Conservation (phyloP, 1,284 basidiomycete species). For the Naganishia liquefaciens region DNA sequence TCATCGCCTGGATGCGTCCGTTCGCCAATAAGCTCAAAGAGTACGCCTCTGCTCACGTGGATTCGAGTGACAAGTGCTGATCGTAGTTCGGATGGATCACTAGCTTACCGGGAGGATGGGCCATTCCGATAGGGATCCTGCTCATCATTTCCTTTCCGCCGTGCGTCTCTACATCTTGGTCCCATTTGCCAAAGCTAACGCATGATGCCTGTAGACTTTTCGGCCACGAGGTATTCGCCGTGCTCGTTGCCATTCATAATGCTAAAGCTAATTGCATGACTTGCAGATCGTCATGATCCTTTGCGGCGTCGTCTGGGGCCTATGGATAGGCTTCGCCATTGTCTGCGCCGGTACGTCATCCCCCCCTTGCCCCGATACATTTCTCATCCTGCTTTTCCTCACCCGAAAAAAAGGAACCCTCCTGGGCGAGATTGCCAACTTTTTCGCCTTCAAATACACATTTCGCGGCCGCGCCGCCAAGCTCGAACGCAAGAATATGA, state of each 20-base stretch:
- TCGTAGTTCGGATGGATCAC: background rate
- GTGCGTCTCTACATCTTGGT: slow-evolving; percentile 1
- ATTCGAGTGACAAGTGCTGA: background rate
- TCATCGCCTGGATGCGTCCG: slow-evolving; percentile 67
- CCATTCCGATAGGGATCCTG: slow-evolving; percentile 76
- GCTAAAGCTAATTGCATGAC: background rate
- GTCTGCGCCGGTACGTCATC: slow-evolving; percentile 65
- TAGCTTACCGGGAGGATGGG: slow-evolving; percentile 64
- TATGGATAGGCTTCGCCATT: slow-evolving; percentile 67
- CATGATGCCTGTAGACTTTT: slow-evolving; percentile 51
- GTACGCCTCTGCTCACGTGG: slow-evolving; percentile 52
- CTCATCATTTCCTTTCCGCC: slow-evolving; percentile 77
- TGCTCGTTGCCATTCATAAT: background rate
- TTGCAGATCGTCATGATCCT: slow-evolving; percentile 67
- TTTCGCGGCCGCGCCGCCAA: slow-evolving; percentile 65
- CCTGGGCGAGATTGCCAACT: slow-evolving; percentile 68
- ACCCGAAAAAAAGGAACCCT: background rate
- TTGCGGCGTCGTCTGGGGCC: slow-evolving; percentile 74
- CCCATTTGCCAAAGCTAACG: slow-evolving; percentile 32
- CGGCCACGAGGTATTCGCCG: slow-evolving; percentile 61
- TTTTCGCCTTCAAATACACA: slow-evolving; percentile 60
- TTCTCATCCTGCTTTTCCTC: slow-evolving; percentile 43
- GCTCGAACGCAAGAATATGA: slow-evolving; percentile 67
- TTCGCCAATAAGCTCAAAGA: slow-evolving; percentile 65
- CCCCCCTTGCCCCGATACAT: background rate